These are phyloP conservation scores for Coemansia sp. DNA, from an alignment of 192 early-diverging fungal genomes.

Conservation along the genomic window DNA sequence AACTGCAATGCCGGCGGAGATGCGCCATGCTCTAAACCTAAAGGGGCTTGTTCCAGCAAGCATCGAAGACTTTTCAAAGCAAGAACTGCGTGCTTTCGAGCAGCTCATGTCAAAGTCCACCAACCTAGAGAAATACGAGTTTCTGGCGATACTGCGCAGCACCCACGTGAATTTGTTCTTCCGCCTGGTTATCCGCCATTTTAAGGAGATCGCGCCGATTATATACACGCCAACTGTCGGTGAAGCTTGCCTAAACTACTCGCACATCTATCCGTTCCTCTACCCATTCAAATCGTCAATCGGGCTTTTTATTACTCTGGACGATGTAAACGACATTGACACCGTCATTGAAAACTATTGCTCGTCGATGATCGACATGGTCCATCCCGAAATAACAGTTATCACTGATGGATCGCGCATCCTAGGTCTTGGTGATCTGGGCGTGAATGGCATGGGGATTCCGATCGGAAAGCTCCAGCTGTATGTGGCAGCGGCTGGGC, in stretches of 20 bases:
- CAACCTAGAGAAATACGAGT: slow-evolving; percentile 77
- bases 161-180: slow-evolving; percentile 81
- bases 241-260: slow-evolving; percentile 77
- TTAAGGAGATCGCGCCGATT: slow-evolving; percentile 69
- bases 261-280: slow-evolving; percentile 79
- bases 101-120: slow-evolving; percentile 67
- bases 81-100: slow-evolving; percentile 69
- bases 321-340: slow-evolving; percentile 66
- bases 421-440: slow-evolving; percentile 90
- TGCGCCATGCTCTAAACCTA: slow-evolving; percentile 62
- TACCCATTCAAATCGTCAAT: slow-evolving; percentile 67
- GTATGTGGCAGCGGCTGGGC: slow-evolving; percentile 78
- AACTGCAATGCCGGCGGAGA: slow-evolving; percentile 43
- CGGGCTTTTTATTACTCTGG: slow-evolving; percentile 80
- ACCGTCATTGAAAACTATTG: slow-evolving; percentile 75
- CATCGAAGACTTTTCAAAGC: slow-evolving; percentile 70
- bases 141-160: slow-evolving; percentile 71
- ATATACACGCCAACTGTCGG: slow-evolving; percentile 80
- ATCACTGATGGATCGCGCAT: slow-evolving; percentile 91
- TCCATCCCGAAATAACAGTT: slow-evolving; percentile 78
- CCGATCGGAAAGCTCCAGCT: slow-evolving; percentile 92
- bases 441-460: slow-evolving; percentile 91
- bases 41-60: slow-evolving; percentile 67
- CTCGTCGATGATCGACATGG: slow-evolving; percentile 57
- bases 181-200: slow-evolving; percentile 67